phyloP scores from a whole-genome alignment of 768 basidiomycete genomes.

The Mycena metata region DNA sequence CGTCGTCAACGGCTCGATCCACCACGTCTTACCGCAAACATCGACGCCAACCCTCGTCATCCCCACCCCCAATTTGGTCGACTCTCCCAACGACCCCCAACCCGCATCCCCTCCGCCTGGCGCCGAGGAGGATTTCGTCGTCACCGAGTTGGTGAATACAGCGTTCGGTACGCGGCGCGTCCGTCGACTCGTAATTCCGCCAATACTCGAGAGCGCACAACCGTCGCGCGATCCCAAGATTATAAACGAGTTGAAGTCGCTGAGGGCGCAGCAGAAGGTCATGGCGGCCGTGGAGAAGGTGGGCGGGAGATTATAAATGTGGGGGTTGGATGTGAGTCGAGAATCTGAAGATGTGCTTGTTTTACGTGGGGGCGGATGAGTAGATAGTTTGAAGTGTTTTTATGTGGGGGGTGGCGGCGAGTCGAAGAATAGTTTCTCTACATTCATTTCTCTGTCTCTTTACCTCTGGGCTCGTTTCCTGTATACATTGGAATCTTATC shows the following conservation, averaged over 20 bases:
- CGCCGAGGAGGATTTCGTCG: slow-evolving; percentile 3
- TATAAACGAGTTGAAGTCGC: slow-evolving; percentile 5
- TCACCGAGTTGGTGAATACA: slow-evolving; percentile 16
- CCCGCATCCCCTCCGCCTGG: slow-evolving; percentile 17
- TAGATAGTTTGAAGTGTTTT: too few species aligned
- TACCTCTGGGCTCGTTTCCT: too few species aligned
- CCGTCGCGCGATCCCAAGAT: slow-evolving; percentile 24
- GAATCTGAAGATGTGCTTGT: too few species aligned
- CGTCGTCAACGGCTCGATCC: neutral
- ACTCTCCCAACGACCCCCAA: neutral
- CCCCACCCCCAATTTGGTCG: neutral
- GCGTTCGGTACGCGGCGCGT: slow-evolving; percentile 25
- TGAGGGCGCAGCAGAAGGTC: slow-evolving; percentile 26
- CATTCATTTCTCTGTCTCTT: too few species aligned
- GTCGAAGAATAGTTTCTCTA: too few species aligned
- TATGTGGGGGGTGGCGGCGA: too few species aligned
- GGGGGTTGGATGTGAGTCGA: too few species aligned
- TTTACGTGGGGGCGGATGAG: too few species aligned
- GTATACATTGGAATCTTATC: too few species aligned
- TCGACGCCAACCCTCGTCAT: neutral
- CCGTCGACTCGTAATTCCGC: slow-evolving; percentile 15
- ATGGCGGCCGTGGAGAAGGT: neutral
- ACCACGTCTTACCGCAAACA: too few species aligned
- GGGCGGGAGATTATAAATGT: too few species aligned
- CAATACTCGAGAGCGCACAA: slow-evolving; percentile 1